Evolutionary conservation across 1,139 yeast species (phyloP).

Genomic region (Yamadazyma mexicana): DNA sequence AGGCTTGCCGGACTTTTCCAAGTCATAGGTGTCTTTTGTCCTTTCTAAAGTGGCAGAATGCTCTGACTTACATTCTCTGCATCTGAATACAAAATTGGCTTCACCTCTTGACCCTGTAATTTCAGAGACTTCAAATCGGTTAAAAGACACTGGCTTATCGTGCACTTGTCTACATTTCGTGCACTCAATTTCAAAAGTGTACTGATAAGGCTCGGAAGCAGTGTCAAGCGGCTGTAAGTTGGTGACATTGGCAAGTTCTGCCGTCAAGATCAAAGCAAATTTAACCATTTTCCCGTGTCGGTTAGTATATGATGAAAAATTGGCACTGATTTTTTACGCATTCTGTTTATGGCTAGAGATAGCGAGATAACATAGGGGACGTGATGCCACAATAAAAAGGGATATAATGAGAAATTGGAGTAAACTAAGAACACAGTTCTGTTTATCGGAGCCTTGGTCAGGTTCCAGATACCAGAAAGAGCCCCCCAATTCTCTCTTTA

Average conservation of each 20-base stretch:
- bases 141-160: conserved; percentile 71
- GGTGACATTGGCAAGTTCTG: conserved; percentile 64
- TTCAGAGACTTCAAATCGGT: conserved; percentile 60
- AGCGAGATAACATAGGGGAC: too few species aligned
- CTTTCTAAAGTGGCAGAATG: conserved; percentile 39
- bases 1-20: conserved; percentile 28
- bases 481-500: neutral
- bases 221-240: conserved; percentile 66
- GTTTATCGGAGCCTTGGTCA: too few species aligned
- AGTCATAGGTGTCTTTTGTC: conserved; percentile 29
- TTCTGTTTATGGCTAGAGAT: too few species aligned
- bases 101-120: conserved; percentile 76
- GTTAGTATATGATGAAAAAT: neutral
- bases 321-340: neutral
- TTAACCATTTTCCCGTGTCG: conserved; percentile 31
- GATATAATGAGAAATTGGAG: too few species aligned
- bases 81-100: conserved; percentile 80
- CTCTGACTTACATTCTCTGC: conserved; percentile 60
- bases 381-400: too few species aligned
- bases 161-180: conserved; percentile 79
- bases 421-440: too few species aligned
- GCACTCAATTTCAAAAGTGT: conserved; percentile 72
- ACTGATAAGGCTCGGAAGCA: conserved; percentile 64
- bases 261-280: conserved; percentile 52
- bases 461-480: too few species aligned